Evolutionary conservation across 352 stramenopile species (phyloP).

Genomic region (Pythium phragmitis): DNA sequence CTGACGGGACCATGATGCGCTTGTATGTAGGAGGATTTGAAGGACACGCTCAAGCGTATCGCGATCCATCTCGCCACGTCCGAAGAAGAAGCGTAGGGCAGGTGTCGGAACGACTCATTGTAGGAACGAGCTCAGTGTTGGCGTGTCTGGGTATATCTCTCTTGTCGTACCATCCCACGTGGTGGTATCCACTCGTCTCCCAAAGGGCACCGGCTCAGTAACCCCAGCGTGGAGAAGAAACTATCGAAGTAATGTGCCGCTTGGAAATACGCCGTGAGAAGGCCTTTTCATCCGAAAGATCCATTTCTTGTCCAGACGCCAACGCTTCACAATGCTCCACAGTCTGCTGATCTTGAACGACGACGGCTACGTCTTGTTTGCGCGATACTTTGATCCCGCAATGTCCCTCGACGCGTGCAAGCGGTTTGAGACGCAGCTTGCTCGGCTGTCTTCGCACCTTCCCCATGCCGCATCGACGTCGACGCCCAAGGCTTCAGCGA

Average conservation of each 20-base stretch:
- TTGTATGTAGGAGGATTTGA: slow-evolving; percentile 42
- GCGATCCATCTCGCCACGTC: slow-evolving; percentile 31
- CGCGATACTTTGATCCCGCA: slow-evolving; percentile 59
- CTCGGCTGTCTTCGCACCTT: slow-evolving; percentile 38
- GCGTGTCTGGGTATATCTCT: background rate
- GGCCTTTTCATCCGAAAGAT: background rate
- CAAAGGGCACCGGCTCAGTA: background rate
- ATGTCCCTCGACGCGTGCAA: slow-evolving; percentile 43
- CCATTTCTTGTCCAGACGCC: too few relatives aligned
- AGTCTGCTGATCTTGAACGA: slow-evolving; percentile 65
- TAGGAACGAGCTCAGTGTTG: too few relatives aligned
- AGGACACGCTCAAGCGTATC: slow-evolving; percentile 50
- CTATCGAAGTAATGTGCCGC: slow-evolving; percentile 1
- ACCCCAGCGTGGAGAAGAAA: slow-evolving; percentile 1
- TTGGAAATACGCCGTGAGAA: background rate
- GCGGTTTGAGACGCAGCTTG: slow-evolving; percentile 52
- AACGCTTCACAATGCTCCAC: slow-evolving; percentile 46
- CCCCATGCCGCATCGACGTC: slow-evolving; percentile 26
- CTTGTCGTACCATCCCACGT: background rate
- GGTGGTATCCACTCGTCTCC: background rate
- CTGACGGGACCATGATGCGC: too few relatives aligned
- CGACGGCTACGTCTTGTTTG: slow-evolving; percentile 63
- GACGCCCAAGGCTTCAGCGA: slow-evolving; percentile 19
- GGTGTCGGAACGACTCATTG: too few relatives aligned
- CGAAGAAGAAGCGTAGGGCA: slow-evolving; percentile 5